Conservation (phyloP, 768 basidiomycete species). For the Termitomyces sp. region DNA sequence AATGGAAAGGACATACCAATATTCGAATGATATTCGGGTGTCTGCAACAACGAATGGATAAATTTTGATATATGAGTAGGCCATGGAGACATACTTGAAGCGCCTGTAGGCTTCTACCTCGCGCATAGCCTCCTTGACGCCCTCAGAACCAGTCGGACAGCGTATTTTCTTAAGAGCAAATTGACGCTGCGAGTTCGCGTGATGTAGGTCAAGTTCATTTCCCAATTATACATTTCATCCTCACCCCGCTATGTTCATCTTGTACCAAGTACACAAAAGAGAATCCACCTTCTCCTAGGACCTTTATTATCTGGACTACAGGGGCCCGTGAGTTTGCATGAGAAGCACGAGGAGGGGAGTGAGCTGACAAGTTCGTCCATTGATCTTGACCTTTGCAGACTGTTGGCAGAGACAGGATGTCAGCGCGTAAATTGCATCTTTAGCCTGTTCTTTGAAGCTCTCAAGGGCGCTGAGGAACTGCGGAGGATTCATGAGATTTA, state of each 20-base stretch:
- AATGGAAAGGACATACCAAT: conserved; percentile 40
- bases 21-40: conserved; percentile 98
- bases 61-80: background rate
- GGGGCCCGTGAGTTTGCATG: conserved; percentile 3
- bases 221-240: conserved; percentile 16
- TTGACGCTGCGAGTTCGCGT: conserved; percentile 53
- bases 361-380: conserved; percentile 85
- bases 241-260: conserved; percentile 80
- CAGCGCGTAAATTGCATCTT: conserved; percentile 79
- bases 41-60: conserved; percentile 31
- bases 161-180: conserved; percentile 98
- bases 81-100: conserved; percentile 68
- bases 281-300: conserved; percentile 96
- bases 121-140: conserved; percentile 84
- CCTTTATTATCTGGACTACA: conserved; percentile 84
- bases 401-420: conserved; percentile 79
- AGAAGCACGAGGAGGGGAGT: conserved; percentile 2
- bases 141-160: conserved; percentile 84
- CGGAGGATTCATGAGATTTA: conserved; percentile 23
- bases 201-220: background rate
- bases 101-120: conserved; percentile 93
- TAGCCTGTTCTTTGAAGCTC: conserved; percentile 66
- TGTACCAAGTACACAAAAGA: conserved; percentile 88
- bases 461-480: conserved; percentile 47
- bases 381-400: conserved; percentile 89